Conservation (phyloP, 805 yeast genomes). For the Ascoidea tarda region DNA sequence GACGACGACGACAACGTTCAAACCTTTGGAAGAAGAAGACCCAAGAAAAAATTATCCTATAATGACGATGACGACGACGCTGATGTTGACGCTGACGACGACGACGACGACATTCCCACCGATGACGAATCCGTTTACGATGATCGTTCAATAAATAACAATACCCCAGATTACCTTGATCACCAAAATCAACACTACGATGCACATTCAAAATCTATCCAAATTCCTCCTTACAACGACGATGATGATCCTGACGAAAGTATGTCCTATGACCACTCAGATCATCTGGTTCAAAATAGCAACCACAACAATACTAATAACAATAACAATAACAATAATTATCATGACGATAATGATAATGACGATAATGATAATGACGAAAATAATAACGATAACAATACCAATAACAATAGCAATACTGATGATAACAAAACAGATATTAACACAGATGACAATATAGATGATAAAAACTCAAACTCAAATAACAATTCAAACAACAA, state of each 20-base stretch:
- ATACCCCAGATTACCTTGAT: conserved; percentile 5
- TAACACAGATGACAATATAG: conserved; percentile 16
- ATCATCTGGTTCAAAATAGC: conserved; percentile 5
- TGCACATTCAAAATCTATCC: conserved; percentile 26
- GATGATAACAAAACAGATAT: conserved; percentile 15
- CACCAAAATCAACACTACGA: too few species aligned
- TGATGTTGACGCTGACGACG: conserved; percentile 10
- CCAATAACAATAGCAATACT: conserved; percentile 2
- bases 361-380: conserved; percentile 13
- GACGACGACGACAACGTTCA: conserved; percentile 14
- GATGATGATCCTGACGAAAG: conserved; percentile 7
- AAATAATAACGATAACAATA: conserved; percentile 10
- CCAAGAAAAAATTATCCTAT: conserved; percentile 10
- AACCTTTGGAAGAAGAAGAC: conserved; percentile 8
- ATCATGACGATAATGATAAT: conserved; percentile 18
- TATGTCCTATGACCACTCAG: conserved; percentile 14
- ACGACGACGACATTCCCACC: conserved; percentile 3
- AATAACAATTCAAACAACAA: conserved; percentile 12
- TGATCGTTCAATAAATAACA: conserved; percentile 11
- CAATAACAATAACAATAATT: conserved; percentile 14
- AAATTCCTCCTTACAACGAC: conserved; percentile 29
- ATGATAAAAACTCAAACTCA: conserved; percentile 14
- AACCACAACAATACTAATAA: not conserved
- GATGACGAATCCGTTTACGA: conserved; percentile 14
- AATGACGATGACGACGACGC: conserved; percentile 18